These are phyloP conservation scores for Phytophthora ramorum DNA, from an alignment of 352 stramenopile species.

Conservation along the genomic window DNA sequence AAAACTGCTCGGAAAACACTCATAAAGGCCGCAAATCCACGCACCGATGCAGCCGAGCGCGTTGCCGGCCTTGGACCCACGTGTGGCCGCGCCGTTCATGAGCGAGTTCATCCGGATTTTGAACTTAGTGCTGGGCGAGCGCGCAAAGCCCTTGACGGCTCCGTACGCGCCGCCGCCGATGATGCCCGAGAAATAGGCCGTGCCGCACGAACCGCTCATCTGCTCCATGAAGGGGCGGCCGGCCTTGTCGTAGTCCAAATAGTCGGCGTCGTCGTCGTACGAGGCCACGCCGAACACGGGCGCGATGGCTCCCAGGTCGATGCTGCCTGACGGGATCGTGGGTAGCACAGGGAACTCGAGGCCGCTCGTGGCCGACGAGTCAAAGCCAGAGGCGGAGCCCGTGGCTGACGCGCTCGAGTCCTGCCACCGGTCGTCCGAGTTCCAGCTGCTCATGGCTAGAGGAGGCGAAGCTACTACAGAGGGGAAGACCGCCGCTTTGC, in stretches of 20 bases:
- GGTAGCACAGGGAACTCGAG: slow-evolving; percentile 79
- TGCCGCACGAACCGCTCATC: slow-evolving; percentile 79
- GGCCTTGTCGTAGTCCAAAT: slow-evolving; percentile 87
- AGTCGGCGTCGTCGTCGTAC: slow-evolving; percentile 84
- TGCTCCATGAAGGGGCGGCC: slow-evolving; percentile 88
- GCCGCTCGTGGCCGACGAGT: slow-evolving; percentile 50
- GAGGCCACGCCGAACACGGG: slow-evolving; percentile 85
- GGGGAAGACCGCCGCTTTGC: not conserved
- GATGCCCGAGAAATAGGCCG: slow-evolving; percentile 88
- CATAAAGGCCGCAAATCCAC: slow-evolving; percentile 12
- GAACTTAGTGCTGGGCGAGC: slow-evolving; percentile 86
- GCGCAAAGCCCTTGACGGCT: slow-evolving; percentile 68
- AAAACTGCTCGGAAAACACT: slow-evolving; percentile 10
- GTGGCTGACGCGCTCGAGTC: slow-evolving; percentile 53
- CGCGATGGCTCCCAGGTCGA: slow-evolving; percentile 86
- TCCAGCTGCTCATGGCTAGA: slow-evolving; percentile 57
- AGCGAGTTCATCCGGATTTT: slow-evolving; percentile 91
- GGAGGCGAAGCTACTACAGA: not conserved
- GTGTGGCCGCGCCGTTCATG: slow-evolving; percentile 85
- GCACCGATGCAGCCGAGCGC: slow-evolving; percentile 80
- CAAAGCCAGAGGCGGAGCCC: slow-evolving; percentile 43
- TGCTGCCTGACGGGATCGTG: slow-evolving; percentile 75
- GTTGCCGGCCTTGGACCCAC: slow-evolving; percentile 87
- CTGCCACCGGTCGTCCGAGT: slow-evolving; percentile 82
- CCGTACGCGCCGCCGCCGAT: slow-evolving; percentile 77